phyloP scores from a whole-genome alignment of 2,329 filamentous ascomycete genomes.

The Teratosphaeria epicoccoides region DNA sequence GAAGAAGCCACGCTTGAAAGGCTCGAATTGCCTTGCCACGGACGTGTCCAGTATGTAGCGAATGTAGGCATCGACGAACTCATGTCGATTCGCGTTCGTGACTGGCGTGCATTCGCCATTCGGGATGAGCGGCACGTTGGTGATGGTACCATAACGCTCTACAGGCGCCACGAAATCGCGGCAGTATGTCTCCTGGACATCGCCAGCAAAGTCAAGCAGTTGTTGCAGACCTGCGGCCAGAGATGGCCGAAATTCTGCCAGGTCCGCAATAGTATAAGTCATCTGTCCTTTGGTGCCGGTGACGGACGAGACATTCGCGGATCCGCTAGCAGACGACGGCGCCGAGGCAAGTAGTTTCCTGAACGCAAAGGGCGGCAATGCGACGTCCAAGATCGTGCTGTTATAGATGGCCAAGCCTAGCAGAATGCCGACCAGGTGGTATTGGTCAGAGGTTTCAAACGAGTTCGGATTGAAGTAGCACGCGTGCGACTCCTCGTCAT shows the following conservation, averaged over 20 bases:
- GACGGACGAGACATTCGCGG: slow-evolving; percentile 34
- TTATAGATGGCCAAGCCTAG: slow-evolving; percentile 90
- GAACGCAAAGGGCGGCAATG: slow-evolving; percentile 80
- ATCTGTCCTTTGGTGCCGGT: slow-evolving; percentile 37
- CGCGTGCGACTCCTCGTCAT: slow-evolving; percentile 79
- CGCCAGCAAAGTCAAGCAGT: slow-evolving; percentile 71
- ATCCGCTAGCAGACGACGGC: slow-evolving; percentile 49
- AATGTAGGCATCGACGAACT: slow-evolving; percentile 80
- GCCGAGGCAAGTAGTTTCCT: slow-evolving; percentile 73
- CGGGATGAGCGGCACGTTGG: slow-evolving; percentile 59
- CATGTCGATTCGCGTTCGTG: slow-evolving; percentile 71
- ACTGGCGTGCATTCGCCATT: slow-evolving; percentile 65
- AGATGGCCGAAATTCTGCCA: slow-evolving; percentile 68
- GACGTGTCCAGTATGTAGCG: slow-evolving; percentile 68
- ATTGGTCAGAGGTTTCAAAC: slow-evolving; percentile 85
- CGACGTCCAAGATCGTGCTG: slow-evolving; percentile 81
- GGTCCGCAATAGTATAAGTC: slow-evolving; percentile 67
- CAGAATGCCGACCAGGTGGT: slow-evolving; percentile 78
- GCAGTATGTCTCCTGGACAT: slow-evolving; percentile 70
- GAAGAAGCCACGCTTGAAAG: slow-evolving; percentile 89
- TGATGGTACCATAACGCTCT: slow-evolving; percentile 62
- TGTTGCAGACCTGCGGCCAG: slow-evolving; percentile 66
- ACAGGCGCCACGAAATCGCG: slow-evolving; percentile 70
- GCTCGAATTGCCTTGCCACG: slow-evolving; percentile 75
- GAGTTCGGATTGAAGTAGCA: slow-evolving; percentile 91